Percentiles rank a stretch among this genome's conserved stretches.
Evolutionary conservation across 352 stramenopile species (phyloP).

Genomic region (Paralagenidium karlingii): DNA sequence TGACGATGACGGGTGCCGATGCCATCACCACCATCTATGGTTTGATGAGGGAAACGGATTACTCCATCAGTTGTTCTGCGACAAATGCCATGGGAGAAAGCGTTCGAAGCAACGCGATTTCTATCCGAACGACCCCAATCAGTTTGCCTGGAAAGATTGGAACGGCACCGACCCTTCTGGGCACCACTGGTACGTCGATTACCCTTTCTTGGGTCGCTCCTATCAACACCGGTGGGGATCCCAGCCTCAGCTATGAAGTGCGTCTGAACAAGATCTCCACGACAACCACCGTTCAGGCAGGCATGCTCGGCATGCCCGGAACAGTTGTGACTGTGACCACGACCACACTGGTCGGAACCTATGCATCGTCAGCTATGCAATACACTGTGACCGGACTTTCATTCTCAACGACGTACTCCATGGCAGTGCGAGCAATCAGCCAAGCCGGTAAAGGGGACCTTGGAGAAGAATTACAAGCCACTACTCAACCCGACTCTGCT

Average conservation of each 20-base stretch:
- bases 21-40: slow-evolving; percentile 13
- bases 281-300: too few species aligned
- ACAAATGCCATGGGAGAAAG: slow-evolving; percentile 26
- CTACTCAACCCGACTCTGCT: slow-evolving; percentile 34
- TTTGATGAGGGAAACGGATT: slow-evolving; percentile 14
- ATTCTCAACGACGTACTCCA: too few species aligned
- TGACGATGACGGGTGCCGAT: slow-evolving; percentile 3
- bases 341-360: too few species aligned
- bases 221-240: slow-evolving; percentile 25
- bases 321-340: too few species aligned
- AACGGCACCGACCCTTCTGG: slow-evolving; percentile 10
- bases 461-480: slow-evolving; percentile 10
- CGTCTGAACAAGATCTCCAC: too few species aligned
- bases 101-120: slow-evolving; percentile 5
- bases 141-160: slow-evolving; percentile 21
- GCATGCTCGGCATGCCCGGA: too few species aligned
- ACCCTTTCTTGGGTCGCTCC: slow-evolving; percentile 19
- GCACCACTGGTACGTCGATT: slow-evolving; percentile 20
- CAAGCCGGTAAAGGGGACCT: slow-evolving; percentile 13
- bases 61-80: slow-evolving; percentile 22
- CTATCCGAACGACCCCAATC: slow-evolving; percentile 14
- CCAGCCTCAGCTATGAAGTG: slow-evolving; percentile 17
- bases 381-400: slow-evolving; percentile 21
- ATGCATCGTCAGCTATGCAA: too few species aligned
- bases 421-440: slow-evolving; percentile 23